A percentile compares a stretch with the other conserved stretches of the same genome.
Evolutionary conservation across 169 alveolate genomes (phyloP).

Genomic region (Plasmodium vinckei): DNA sequence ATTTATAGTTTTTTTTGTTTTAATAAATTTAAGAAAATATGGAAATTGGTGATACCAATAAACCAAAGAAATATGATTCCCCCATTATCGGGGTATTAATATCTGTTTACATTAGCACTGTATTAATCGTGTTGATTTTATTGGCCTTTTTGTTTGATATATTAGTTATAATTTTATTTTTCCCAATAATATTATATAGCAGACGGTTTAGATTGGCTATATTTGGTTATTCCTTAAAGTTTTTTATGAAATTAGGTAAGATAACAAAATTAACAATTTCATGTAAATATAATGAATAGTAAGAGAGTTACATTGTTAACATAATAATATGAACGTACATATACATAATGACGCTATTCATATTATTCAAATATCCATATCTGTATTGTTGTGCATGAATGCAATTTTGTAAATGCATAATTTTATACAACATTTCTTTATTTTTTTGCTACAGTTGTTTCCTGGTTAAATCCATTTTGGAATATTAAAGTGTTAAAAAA

Average conservation of each 20-base stretch:
- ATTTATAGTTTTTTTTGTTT: background rate
- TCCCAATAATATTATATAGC: conserved; percentile 41
- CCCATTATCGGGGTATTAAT: conserved; percentile 8
- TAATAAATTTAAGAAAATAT: background rate
- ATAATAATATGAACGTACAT: background rate
- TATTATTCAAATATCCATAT: background rate
- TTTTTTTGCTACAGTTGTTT: conserved; percentile 25
- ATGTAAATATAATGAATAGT: background rate
- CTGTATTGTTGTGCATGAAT: background rate
- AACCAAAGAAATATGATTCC: background rate
- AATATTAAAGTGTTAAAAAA: conserved; percentile 52
- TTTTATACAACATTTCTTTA: background rate
- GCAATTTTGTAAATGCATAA: background rate
- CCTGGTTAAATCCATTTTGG: conserved; percentile 82
- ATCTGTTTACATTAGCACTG: conserved; percentile 2
- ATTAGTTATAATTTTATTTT: conserved; percentile 18
- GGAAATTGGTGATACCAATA: background rate
- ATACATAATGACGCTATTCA: background rate
- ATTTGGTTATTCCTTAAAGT: conserved; percentile 20
- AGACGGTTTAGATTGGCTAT: conserved; percentile 9
- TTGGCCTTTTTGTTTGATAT: conserved; percentile 7
- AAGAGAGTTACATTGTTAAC: no score
- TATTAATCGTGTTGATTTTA: background rate
- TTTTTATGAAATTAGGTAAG: conserved; percentile 11
- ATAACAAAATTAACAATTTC: conserved; percentile 12